Evolutionary conservation across 139 green algal species (phyloP), one percentile per base, ranked within the genome.

Genomic region (Protoeuglena noctilucae): DNA sequence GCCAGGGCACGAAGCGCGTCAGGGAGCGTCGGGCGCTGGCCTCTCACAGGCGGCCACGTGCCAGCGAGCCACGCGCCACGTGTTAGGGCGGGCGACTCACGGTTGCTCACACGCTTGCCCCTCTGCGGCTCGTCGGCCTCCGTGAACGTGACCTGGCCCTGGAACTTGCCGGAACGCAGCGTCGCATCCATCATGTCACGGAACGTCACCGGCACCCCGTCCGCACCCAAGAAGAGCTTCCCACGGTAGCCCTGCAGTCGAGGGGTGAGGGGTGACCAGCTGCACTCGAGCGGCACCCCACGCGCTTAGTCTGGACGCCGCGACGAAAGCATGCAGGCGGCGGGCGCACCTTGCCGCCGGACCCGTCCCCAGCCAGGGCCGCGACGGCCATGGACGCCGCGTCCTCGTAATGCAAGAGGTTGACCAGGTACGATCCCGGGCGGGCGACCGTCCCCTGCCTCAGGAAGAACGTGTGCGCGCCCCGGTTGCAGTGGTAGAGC

Each of bases 361-460:
- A 61, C 22, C 43, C 2, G 2, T 16, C 26, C 40, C 27, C 22
- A 3, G 3, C 3, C 49, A 70, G 40, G 25, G 75, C 68, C 50
- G 70, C 69, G 28, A 74, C 53, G 2, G 67, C 65, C 31, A 97
- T 58, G 3, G 53, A 24, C 3, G 90, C 89, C 0, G 90, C 90
- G 47, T 98, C 90, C 65, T 98, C 83, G 64, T 98, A 98, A 64
- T 97, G 91, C n/a, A 96, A 80, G n/a, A 97, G 78, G 67, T 97
- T 97, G 25, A 98, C 74, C 6, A 47, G 68, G 55, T 93, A 85
- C 30, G 70, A 80, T 7, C 65, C 75, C 34, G 69, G 79, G 0
- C 84, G 69, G 1, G 59, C 47, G 14, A 86, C 74, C 29, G 73
- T 48, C 17, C 57, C 51, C 16, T 14, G 18, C 26, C 19, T n/a